Percentiles rank a stretch among this genome's conserved stretches.
These are phyloP conservation scores for Iberis pinnata DNA, from an alignment of 345 rosid genomes.

Conservation along the genomic window DNA sequence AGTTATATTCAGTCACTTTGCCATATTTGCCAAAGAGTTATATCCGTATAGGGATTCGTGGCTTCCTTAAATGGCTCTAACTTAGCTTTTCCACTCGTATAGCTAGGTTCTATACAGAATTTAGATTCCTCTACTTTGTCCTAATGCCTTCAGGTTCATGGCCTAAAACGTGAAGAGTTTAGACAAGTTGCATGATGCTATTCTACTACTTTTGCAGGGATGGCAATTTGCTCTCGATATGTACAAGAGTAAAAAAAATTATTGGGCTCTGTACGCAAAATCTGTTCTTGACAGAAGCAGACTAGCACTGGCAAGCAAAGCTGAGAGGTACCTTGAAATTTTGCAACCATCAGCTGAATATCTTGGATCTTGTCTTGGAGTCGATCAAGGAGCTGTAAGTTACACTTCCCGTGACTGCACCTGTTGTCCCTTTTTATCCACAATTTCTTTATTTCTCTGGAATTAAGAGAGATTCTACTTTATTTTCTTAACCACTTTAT, in stretches of 20 bases:
- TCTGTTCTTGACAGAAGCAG: slow-evolving; percentile 95
- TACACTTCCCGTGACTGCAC: slow-evolving; percentile 14
- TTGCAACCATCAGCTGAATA: slow-evolving; percentile 95
- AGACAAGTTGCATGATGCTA: slow-evolving; percentile 14
- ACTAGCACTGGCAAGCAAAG: slow-evolving; percentile 76
- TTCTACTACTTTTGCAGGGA: slow-evolving; percentile 48
- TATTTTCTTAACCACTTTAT: slow-evolving; percentile 16
- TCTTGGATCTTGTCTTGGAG: slow-evolving; percentile 85
- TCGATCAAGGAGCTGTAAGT: slow-evolving; percentile 85
- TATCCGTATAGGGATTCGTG: too few species aligned
- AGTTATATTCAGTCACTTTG: slow-evolving; percentile 1
- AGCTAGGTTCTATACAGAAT: not conserved
- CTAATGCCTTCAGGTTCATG: slow-evolving; percentile 4
- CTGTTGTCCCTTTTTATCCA: slow-evolving; percentile 3
- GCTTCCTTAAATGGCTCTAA: not conserved
- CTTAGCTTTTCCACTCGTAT: slow-evolving; percentile 1
- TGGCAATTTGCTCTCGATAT: slow-evolving; percentile 67
- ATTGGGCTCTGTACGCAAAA: slow-evolving; percentile 92
- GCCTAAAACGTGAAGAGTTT: slow-evolving; percentile 2
- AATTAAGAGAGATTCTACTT: slow-evolving; percentile 6
- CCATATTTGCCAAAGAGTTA: slow-evolving; percentile 7
- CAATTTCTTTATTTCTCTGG: slow-evolving; percentile 1
- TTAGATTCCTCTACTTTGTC: not conserved
- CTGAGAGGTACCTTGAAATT: slow-evolving; percentile 73
- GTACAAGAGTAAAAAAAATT: slow-evolving; percentile 47